Conservation (phyloP, 176 grass and related monocot species). For the Avena eriantha region DNA sequence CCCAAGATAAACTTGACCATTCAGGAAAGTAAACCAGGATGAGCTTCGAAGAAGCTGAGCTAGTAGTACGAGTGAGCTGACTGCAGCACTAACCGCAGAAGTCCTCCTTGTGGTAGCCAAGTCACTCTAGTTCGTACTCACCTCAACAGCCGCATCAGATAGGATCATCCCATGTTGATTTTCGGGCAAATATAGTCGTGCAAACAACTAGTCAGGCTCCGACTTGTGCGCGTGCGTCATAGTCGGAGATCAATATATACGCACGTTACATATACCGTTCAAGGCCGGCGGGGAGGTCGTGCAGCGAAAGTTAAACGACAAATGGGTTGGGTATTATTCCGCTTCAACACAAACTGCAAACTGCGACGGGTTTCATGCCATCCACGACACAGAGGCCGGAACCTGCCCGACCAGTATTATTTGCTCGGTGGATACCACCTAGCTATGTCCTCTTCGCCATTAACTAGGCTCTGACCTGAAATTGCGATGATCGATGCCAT, state of each 20-base stretch:
- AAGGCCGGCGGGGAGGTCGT: not conserved
- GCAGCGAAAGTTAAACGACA: not conserved
- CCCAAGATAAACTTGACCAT: too few species aligned
- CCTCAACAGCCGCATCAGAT: not conserved
- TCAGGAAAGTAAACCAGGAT: too few species aligned
- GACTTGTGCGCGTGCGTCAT: constrained; percentile 15
- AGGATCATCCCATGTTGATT: constrained; percentile 15
- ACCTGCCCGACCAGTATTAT: not conserved
- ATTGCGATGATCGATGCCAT: too few species aligned
- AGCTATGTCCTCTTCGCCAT: too few species aligned
- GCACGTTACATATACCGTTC: not conserved
- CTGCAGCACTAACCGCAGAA: not conserved
- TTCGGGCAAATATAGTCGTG: not conserved
- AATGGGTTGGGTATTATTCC: too few species aligned
- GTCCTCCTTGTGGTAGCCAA: constrained; percentile 30
- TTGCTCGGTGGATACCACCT: too few species aligned
- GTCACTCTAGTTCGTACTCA: constrained; percentile 11
- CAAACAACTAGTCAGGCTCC: not conserved
- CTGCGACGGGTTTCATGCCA: constrained; percentile 13
- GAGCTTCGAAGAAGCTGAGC: too few species aligned
- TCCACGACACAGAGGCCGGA: not conserved
- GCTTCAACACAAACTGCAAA: too few species aligned
- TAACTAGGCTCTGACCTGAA: too few species aligned
- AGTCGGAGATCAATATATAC: not conserved
- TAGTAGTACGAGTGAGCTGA: not conserved